Conservation (phyloP, 2,329 filamentous ascomycete genomes). For the Phialophora chinensis region DNA sequence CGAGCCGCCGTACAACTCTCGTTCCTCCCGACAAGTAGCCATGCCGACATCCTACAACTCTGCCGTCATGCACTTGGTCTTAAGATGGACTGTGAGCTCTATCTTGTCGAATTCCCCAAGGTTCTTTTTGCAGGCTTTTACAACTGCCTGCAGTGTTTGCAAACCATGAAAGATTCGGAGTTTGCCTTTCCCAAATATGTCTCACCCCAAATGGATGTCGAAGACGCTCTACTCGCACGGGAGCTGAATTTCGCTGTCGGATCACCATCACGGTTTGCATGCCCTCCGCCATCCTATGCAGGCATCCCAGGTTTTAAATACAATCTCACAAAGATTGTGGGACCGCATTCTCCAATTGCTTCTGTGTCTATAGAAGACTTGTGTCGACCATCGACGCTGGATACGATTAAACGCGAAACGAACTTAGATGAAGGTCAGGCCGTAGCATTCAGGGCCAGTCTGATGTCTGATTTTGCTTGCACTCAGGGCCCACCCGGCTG, state of each 20-base stretch:
- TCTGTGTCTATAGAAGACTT: constrained; percentile 24
- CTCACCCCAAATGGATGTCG: constrained; percentile 28
- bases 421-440: constrained; percentile 48
- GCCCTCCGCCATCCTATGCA: constrained; percentile 40
- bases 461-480: constrained; percentile 62
- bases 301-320: constrained; percentile 34
- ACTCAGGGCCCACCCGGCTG: constrained; percentile 76
- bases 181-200: constrained; percentile 38
- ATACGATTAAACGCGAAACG: constrained; percentile 30
- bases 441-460: constrained; percentile 58
- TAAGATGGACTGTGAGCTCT: constrained; percentile 28
- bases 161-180: constrained; percentile 55
- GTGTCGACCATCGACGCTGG: constrained; percentile 16
- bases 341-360: constrained; percentile 15
- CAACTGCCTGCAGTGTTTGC: constrained; percentile 62
- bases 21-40: constrained; percentile 28
- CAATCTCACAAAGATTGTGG: constrained; percentile 35
- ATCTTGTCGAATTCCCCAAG: constrained; percentile 67
- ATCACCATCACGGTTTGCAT: not conserved
- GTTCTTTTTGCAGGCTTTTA: constrained; percentile 64
- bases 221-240: constrained; percentile 5
- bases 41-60: constrained; percentile 37
- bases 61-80: constrained; percentile 37
- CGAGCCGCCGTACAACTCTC: constrained; percentile 35
- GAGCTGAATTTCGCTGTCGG: constrained; percentile 13